A percentile compares a stretch with the other conserved stretches of the same genome.
phyloP scores from a whole-genome alignment of 2,329 filamentous ascomycete genomes.

The Tolypocladium cylindrosporum region DNA sequence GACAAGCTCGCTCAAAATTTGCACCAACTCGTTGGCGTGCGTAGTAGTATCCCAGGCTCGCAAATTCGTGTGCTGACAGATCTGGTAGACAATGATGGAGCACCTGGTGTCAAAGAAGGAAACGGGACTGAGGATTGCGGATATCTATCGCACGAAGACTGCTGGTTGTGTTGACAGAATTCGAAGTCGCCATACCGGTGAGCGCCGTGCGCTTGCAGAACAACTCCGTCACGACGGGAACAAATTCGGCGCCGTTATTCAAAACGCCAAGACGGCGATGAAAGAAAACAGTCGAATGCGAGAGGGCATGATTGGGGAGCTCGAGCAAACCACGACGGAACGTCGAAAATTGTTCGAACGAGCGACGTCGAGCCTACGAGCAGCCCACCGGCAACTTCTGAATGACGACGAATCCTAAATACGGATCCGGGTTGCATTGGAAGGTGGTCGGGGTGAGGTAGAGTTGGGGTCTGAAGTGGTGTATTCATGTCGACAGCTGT shows the following conservation, averaged over 20 bases:
- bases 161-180: constrained; percentile 12
- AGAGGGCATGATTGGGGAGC: constrained; percentile 1
- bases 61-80: not conserved
- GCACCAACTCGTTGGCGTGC: constrained; percentile 15
- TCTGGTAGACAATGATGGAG: constrained; percentile 10
- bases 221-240: constrained; percentile 9
- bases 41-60: not conserved
- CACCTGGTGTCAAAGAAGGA: constrained; percentile 14
- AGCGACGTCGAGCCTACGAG: constrained; percentile 9
- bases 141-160: constrained; percentile 11
- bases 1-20: constrained; percentile 4
- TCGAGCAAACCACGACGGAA: constrained; percentile 6
- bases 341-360: constrained; percentile 9
- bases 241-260: constrained; percentile 8
- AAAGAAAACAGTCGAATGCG: constrained; percentile 1
- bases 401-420: not conserved
- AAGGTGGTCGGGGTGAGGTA: too few species aligned
- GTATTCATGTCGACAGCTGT: too few species aligned
- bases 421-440: not conserved
- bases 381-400: constrained; percentile 10
- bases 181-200: constrained; percentile 9
- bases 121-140: constrained; percentile 8
- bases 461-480: too few species aligned
- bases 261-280: constrained; percentile 5
- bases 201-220: constrained; percentile 8